phyloP scores from a whole-genome alignment of 495 filamentous ascomycete genomes.

The Penicillium malachiteum region DNA sequence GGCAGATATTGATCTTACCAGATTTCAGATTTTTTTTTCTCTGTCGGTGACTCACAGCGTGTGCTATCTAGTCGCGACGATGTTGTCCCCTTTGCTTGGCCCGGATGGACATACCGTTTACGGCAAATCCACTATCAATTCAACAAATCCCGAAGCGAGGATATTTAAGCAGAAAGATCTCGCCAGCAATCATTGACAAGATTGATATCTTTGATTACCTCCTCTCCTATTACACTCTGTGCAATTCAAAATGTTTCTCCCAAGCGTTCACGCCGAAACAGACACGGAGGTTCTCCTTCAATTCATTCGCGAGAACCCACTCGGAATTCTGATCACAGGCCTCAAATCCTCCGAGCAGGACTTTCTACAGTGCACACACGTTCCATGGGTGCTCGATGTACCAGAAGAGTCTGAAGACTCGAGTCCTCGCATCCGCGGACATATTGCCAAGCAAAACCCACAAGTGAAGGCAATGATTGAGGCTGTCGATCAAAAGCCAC shows the following conservation, averaged over 20 bases:
- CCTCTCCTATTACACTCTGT: no score
- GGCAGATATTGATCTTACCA: no score
- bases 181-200: not conserved
- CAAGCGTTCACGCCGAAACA: not conserved
- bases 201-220: no score
- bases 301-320: constrained; percentile 52
- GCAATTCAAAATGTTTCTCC: not conserved
- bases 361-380: constrained; percentile 53
- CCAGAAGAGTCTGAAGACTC: constrained; percentile 19
- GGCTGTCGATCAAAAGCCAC: constrained; percentile 10
- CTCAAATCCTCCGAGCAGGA: constrained; percentile 44
- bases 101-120: not conserved
- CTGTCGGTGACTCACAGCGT: no score
- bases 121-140: not conserved
- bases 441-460: constrained; percentile 55
- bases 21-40: no score
- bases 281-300: constrained; percentile 31
- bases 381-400: constrained; percentile 56
- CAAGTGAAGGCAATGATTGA: constrained; percentile 54
- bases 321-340: constrained; percentile 55
- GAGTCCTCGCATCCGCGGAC: constrained; percentile 45
- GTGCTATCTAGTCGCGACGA: not conserved
- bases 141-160: not conserved
- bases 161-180: not conserved
- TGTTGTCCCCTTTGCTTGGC: not conserved